Base-by-base conservation (phyloP, 2,329 filamentous ascomycete genomes). In the Venturia pyrina region DNA sequence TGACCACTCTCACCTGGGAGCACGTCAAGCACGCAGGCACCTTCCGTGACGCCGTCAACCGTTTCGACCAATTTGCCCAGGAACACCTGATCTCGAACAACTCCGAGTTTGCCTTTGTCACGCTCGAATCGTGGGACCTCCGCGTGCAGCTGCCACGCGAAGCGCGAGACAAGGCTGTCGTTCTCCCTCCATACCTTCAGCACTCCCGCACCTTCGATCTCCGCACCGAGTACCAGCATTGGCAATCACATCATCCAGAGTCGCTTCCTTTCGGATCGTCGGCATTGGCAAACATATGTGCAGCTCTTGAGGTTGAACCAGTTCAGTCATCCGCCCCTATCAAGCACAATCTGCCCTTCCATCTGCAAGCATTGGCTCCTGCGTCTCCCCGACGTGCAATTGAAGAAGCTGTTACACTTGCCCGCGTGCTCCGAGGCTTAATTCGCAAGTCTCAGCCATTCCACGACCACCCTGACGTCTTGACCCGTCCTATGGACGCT, bases 1-100 rank as follows among this genome's bases (percentile, higher is more conserved):
- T 99, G 77, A 99, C 95, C 59, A 99, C 95, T 70, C 83, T 99
- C 73, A 98, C 95, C 65, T 99, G 95, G 95, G 95, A 99, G 78
- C 93, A 99, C 81, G 95, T 99, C 76, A 90, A 93, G 76, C 96
- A 93, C 78, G 93, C 95, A 76, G 95, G 95, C 71, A 93, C 92
- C 71, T 99, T 98, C 86, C 89, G 93, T 73, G 95, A 98, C 80
- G 95, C 95, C 71, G 89, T 99, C 80, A 91, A 90, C 79, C 90
- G 91, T 72, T 97, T 99, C 80, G 93, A 96, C 78, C 84, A 88
- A 69, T 99, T 97, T 77, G 92, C 92, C 74, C 89, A 89, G 72
- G 93, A 99, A 79, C 91, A 97, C 76, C 82, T 99, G 71, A 87
- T 91, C 65, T 88, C 87, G 70, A 93, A 96, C 78, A 95, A 96